Conservation (phyloP, 495 filamentous ascomycete species). For the Lasiosphaeris hirsuta region DNA sequence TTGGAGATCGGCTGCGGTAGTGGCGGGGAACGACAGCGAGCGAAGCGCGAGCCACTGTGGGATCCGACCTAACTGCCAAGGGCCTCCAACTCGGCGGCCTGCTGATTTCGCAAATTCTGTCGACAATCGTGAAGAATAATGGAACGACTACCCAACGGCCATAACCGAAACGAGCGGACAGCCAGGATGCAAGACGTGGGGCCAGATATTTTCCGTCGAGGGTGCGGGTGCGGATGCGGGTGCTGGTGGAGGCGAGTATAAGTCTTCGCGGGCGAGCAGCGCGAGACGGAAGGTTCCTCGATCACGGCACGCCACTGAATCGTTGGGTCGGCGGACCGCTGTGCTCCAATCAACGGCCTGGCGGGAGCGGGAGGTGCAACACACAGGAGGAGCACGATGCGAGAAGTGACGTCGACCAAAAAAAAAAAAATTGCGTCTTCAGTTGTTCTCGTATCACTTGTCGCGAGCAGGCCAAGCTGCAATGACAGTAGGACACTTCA, state of each 20-base stretch:
- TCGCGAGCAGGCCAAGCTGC: conserved; percentile 9
- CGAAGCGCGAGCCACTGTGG: conserved; percentile 13
- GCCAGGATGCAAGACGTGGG: not conserved
- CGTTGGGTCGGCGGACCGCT: conserved; percentile 8
- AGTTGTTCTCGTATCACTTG: not conserved
- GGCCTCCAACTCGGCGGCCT: not conserved
- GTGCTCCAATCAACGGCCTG: conserved; percentile 16
- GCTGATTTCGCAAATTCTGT: not conserved
- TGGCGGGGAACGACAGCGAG: conserved; percentile 6
- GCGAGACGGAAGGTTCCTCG: not conserved
- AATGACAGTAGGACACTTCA: not conserved
- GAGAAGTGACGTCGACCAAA: conserved; percentile 2
- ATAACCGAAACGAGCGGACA: conserved; percentile 14
- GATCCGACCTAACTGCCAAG: conserved; percentile 8
- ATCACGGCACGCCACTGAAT: conserved; percentile 2
- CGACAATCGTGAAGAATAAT: not conserved
- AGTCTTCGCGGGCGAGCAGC: not conserved
- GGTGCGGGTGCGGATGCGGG: not conserved
- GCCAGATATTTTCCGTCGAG: not conserved
- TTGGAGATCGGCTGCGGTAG: not conserved
- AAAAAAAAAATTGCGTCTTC: not conserved
- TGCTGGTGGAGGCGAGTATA: not conserved
- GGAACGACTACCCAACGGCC: not conserved
- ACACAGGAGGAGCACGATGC: not conserved
- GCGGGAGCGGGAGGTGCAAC: conserved; percentile 13